phyloP scores from a whole-genome alignment of 2,329 filamentous ascomycete species.

The Didymella keratinophila region DNA sequence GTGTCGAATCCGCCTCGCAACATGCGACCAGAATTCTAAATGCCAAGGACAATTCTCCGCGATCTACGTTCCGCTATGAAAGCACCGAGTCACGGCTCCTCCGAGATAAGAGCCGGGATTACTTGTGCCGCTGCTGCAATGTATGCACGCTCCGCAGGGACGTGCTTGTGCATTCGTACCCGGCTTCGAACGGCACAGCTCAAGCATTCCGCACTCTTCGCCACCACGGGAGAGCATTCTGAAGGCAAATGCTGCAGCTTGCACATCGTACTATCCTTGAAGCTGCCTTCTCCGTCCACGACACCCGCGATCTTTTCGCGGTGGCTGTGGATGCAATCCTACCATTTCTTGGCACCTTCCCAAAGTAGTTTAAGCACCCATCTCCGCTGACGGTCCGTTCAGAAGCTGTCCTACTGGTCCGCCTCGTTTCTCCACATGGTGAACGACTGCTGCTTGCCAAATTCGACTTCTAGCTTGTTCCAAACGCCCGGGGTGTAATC shows the following conservation, averaged over 20 bases:
- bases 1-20: constrained; percentile 1
- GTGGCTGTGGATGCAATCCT: constrained; percentile 17
- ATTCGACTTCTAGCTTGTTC: constrained; percentile 24
- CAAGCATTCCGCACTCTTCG: neutral
- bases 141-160: neutral
- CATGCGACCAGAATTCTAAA: neutral
- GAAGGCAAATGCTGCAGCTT: neutral
- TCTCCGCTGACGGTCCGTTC: constrained; percentile 8
- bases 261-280: neutral
- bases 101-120: constrained; percentile 14
- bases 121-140: constrained; percentile 1
- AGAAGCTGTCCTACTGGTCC: constrained; percentile 15
- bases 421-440: constrained; percentile 11
- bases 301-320: constrained; percentile 14
- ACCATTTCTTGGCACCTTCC: constrained; percentile 34
- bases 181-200: neutral
- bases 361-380: constrained; percentile 6
- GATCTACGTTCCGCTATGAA: constrained; percentile 17
- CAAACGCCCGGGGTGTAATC: constrained; percentile 19
- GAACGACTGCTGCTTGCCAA: constrained; percentile 16
- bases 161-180: neutral
- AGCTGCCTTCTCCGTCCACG: constrained; percentile 13
- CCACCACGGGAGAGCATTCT: constrained; percentile 3
- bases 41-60: constrained; percentile 10
- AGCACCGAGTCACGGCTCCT: constrained; percentile 10